Conservation (phyloP, 1,139 yeast species). For the Suhomyces anneliseae region DNA sequence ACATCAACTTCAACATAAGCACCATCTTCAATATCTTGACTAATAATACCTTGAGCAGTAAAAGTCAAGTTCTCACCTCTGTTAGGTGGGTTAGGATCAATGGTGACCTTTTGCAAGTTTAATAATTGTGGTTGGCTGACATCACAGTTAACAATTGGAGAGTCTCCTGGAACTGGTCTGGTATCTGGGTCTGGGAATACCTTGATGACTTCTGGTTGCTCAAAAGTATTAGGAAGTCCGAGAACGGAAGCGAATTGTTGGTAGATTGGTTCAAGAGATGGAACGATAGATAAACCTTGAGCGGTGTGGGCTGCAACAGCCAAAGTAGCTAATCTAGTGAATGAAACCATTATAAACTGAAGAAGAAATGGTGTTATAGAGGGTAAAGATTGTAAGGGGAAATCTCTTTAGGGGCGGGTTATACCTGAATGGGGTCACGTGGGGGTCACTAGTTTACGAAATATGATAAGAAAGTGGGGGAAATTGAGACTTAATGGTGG, state of each 20-base stretch:
- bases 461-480: background rate
- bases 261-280: slow-evolving; percentile 19
- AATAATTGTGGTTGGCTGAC: slow-evolving; percentile 60
- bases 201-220: slow-evolving; percentile 12
- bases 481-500: background rate
- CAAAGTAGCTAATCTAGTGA: slow-evolving; percentile 22
- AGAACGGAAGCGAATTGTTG: slow-evolving; percentile 22
- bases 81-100: slow-evolving; percentile 85
- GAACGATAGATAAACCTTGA: slow-evolving; percentile 25
- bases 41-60: slow-evolving; percentile 65
- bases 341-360: slow-evolving; percentile 27
- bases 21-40: slow-evolving; percentile 64
- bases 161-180: slow-evolving; percentile 84
- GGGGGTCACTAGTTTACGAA: background rate
- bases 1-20: slow-evolving; percentile 94
- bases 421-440: background rate
- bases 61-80: slow-evolving; percentile 81
- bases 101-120: slow-evolving; percentile 55
- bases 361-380: background rate
- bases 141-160: slow-evolving; percentile 82
- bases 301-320: slow-evolving; percentile 15
- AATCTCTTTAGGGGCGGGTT: background rate
- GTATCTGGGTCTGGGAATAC: slow-evolving; percentile 32
- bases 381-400: background rate
- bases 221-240: slow-evolving; percentile 9